These are phyloP conservation scores for Apophysomyces variabilis DNA, from an alignment of 371 early-diverging fungal species.

Conservation along the genomic window DNA sequence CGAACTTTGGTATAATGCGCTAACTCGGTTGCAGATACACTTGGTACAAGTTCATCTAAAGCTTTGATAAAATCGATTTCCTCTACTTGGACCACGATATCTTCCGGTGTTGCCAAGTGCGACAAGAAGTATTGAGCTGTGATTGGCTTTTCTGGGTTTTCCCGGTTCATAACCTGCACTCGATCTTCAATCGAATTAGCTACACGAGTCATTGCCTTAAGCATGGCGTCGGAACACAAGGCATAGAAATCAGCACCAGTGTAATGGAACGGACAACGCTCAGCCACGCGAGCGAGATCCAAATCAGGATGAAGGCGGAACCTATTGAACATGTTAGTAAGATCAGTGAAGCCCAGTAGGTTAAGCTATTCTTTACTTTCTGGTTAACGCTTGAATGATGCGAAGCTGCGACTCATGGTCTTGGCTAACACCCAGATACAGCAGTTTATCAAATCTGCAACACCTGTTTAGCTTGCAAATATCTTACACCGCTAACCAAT, in stretches of 20 bases:
- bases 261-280: constrained; percentile 86
- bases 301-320: constrained; percentile 83
- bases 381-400: constrained; percentile 90
- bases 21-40: constrained; percentile 89
- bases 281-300: constrained; percentile 76
- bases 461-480: background rate
- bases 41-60: constrained; percentile 84
- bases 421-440: constrained; percentile 93
- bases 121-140: constrained; percentile 32
- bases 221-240: constrained; percentile 94
- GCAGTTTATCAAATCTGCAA: constrained; percentile 89
- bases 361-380: constrained; percentile 68
- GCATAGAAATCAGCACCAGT: constrained; percentile 99
- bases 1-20: constrained; percentile 83
- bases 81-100: constrained; percentile 76
- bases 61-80: constrained; percentile 86
- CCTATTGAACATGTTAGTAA: constrained; percentile 30
- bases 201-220: constrained; percentile 93
- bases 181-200: constrained; percentile 80
- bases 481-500: background rate
- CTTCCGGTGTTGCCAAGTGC: constrained; percentile 48
- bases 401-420: constrained; percentile 85
- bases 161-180: constrained; percentile 46
- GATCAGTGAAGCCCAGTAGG: constrained; percentile 1
- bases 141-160: constrained; percentile 30